Base-by-base conservation (phyloP, 495 filamentous ascomycete species). In the Polyplosphaeria fusca region DNA sequence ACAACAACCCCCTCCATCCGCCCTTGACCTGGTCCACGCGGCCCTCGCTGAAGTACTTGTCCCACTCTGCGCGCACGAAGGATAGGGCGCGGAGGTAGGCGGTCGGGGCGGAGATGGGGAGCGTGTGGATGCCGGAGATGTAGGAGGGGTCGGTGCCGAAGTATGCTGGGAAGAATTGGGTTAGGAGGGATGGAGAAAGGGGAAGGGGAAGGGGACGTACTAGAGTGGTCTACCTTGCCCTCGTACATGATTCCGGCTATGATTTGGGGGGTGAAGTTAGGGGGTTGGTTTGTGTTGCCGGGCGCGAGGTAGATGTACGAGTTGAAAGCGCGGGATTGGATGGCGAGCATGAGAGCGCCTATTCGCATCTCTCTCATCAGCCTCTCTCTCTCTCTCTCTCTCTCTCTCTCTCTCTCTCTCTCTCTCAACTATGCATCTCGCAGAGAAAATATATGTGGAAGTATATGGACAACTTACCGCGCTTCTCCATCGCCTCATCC, bases 51-150 rank as follows among this genome's bases (percentile, higher is more conserved):
- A 96, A 96, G 61, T 84, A 89, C 9, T 77, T 77, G 26, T 84
- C 73, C 93, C 93, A 98, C 72, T 98, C 93, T 70, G 96, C 79
- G 13, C 65, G 66, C 3, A 95, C 88, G 61, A 96, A 96, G 0
- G 74, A 70, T 11, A 68, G 65, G 2, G 75, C 74, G 18, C 93
- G 84, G 4, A 83, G 84, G 51, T 84, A 80, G 18, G 84, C 73
- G 0, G 83, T 84, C 53, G 77, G 76, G 2, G 93, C 88, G 23
- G 86, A 77, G 52, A 96, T 76, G 0, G 94, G 93, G 32, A 96
- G 71, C 91, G 96, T 96, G 76, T 98, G 93, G 58, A 97, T 96
- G 35, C 81, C 93, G 71, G 96, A 85, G 59, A 97, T 83, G 67
- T 84, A 94, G 72, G 94, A 87, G 2, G 81, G 74, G 56, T 87